phyloP scores from a whole-genome alignment of 176 grass and related monocot species.

The Cymbopogon citratus region DNA sequence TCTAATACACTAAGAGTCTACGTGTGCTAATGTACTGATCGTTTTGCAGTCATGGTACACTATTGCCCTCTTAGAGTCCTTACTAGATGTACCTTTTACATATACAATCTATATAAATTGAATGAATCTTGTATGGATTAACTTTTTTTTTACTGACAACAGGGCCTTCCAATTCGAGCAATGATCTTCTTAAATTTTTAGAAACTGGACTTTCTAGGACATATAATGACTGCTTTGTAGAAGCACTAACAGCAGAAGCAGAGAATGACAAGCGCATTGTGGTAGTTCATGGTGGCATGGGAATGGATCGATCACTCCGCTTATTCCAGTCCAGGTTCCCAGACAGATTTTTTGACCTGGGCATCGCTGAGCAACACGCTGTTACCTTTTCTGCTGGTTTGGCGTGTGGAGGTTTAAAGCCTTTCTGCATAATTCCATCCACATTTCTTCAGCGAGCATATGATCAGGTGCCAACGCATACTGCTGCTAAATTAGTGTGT shows the following conservation, averaged over 20 bases:
- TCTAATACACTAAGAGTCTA: neutral
- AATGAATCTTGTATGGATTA: neutral
- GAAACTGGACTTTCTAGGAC: slow-evolving; percentile 48
- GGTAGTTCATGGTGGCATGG: slow-evolving; percentile 66
- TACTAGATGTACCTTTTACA: neutral
- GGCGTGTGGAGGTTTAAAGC: slow-evolving; percentile 68
- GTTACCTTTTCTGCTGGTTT: slow-evolving; percentile 76
- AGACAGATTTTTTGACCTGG: slow-evolving; percentile 72
- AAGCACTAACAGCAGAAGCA: slow-evolving; percentile 62
- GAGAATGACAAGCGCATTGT: slow-evolving; percentile 63
- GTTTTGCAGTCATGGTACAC: neutral
- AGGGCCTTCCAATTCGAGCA: slow-evolving; percentile 32
- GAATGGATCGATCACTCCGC: slow-evolving; percentile 53
- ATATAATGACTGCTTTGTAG: slow-evolving; percentile 62
- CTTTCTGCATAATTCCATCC: slow-evolving; percentile 72
- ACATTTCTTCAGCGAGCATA: slow-evolving; percentile 75
- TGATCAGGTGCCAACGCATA: slow-evolving; percentile 51
- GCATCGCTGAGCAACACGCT: slow-evolving; percentile 73
- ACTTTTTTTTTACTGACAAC: neutral
- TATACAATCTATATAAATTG: neutral
- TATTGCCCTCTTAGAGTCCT: neutral
- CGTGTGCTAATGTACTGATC: neutral
- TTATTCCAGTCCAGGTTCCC: slow-evolving; percentile 67
- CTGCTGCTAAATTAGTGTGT: neutral
- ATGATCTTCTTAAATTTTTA: slow-evolving; percentile 23